Conservation (phyloP, 768 basidiomycete genomes). For the Boletus reticulatus region DNA sequence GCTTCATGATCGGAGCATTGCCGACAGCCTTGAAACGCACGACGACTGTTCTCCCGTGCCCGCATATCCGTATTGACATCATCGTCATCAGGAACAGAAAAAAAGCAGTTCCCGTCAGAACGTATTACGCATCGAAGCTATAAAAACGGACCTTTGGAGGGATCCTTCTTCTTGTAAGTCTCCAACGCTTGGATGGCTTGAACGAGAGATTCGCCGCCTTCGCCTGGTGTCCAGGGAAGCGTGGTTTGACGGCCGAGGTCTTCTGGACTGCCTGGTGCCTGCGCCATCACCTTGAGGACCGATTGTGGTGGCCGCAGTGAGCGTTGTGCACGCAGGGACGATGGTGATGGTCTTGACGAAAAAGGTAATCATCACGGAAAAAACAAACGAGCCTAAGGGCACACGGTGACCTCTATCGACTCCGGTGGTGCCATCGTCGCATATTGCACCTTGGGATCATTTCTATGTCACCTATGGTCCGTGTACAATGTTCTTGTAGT, state of each 20-base stretch:
- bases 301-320: constrained; percentile 2
- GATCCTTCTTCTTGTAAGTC: constrained; percentile 84
- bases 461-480: too few relatives aligned
- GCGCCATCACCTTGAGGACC: constrained; percentile 23
- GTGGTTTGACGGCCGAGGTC: constrained; percentile 30
- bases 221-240: constrained; percentile 34
- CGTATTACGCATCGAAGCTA: neutral
- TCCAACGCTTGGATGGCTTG: constrained; percentile 75
- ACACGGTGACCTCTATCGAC: too few relatives aligned
- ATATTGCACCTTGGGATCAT: too few relatives aligned
- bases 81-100: neutral
- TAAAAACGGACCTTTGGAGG: constrained; percentile 58
- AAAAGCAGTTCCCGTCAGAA: neutral
- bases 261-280: constrained; percentile 32
- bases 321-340: neutral
- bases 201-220: constrained; percentile 29
- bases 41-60: constrained; percentile 56
- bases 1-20: constrained; percentile 98
- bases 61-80: neutral
- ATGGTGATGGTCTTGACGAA: neutral
- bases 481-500: too few relatives aligned
- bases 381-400: too few relatives aligned
- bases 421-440: too few relatives aligned
- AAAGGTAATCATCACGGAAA: constrained; percentile 8
- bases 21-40: constrained; percentile 98